These are phyloP conservation scores for Eragrostis tef DNA, from an alignment of 202 grass and related monocot species.

Conservation along the genomic window DNA sequence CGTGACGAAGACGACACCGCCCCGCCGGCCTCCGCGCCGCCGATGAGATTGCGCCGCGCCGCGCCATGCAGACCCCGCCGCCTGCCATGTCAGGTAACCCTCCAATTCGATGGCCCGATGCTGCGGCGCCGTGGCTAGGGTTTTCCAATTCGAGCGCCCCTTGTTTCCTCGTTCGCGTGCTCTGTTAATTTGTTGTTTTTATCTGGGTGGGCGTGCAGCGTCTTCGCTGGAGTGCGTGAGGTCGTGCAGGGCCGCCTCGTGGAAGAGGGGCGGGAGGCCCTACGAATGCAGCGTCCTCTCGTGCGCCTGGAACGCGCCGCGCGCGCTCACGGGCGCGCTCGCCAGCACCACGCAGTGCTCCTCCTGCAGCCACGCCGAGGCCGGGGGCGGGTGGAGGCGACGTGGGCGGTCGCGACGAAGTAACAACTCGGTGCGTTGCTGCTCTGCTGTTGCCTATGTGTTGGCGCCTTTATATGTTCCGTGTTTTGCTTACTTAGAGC, in stretches of 20 bases:
- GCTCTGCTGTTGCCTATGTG: constrained; percentile 25
- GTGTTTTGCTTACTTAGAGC: constrained; percentile 21
- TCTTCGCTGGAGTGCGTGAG: constrained; percentile 68
- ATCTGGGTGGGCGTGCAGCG: constrained; percentile 33
- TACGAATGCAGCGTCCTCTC: constrained; percentile 94
- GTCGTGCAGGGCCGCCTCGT: constrained; percentile 60
- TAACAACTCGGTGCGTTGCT: constrained; percentile 55
- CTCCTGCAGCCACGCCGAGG: constrained; percentile 54
- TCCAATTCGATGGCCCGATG: neutral
- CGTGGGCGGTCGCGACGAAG: constrained; percentile 48
- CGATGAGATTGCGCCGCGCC: constrained; percentile 70
- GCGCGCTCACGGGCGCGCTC: constrained; percentile 80
- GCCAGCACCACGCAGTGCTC: constrained; percentile 87
- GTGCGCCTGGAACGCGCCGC: constrained; percentile 90
- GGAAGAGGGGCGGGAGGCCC: constrained; percentile 55
- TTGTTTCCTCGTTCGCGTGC: neutral
- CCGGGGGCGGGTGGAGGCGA: constrained; percentile 44
- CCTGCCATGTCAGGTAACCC: constrained; percentile 57
- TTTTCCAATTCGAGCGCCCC: neutral
- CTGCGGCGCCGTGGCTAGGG: constrained; percentile 12
- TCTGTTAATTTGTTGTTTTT: neutral
- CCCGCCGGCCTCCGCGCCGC: constrained; percentile 44
- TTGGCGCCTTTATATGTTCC: neutral
- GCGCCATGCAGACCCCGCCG: constrained; percentile 72
- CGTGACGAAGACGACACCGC: neutral